phyloP scores from a whole-genome alignment of 2,329 filamentous ascomycete species.

The Exophiala aquamarina region DNA sequence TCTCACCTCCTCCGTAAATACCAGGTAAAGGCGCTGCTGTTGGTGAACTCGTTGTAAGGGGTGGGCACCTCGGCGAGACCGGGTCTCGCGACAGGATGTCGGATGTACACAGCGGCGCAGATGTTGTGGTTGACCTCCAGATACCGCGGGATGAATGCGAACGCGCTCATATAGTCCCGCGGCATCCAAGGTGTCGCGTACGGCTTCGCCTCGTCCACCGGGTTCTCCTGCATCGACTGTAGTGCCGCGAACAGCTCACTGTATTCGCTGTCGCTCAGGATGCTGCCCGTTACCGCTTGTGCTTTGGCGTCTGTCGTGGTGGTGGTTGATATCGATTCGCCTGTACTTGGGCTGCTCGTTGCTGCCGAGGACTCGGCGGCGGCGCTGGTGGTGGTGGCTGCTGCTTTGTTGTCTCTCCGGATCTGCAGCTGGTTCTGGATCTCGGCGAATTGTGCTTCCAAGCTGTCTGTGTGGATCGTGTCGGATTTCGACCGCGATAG shows the following conservation, averaged over 20 bases:
- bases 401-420: slow-evolving; percentile 27
- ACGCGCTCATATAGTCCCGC: slow-evolving; percentile 81
- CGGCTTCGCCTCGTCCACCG: slow-evolving; percentile 72
- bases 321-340: slow-evolving; percentile 29
- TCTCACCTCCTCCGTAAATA: slow-evolving; percentile 79
- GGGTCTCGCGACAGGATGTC: slow-evolving; percentile 86
- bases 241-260: slow-evolving; percentile 57
- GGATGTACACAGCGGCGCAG: slow-evolving; percentile 90
- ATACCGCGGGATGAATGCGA: slow-evolving; percentile 92
- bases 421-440: slow-evolving; percentile 52
- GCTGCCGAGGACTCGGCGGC: slow-evolving; percentile 1
- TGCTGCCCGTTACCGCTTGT: slow-evolving; percentile 31
- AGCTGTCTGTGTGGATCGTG: slow-evolving; percentile 45
- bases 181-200: slow-evolving; percentile 92
- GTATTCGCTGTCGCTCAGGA: slow-evolving; percentile 50
- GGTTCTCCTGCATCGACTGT: slow-evolving; percentile 68
- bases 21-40: slow-evolving; percentile 88
- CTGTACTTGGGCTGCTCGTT: slow-evolving; percentile 33
- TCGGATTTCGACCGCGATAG: slow-evolving; percentile 54
- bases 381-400: slow-evolving; percentile 13
- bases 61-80: slow-evolving; percentile 81
- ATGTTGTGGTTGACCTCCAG: slow-evolving; percentile 98
- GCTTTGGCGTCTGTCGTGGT: slow-evolving; percentile 36
- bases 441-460: slow-evolving; percentile 56
- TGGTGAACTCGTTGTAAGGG: slow-evolving; percentile 70